phyloP scores from a whole-genome alignment of 352 stramenopile genomes.

The Globisporangium splendens region DNA sequence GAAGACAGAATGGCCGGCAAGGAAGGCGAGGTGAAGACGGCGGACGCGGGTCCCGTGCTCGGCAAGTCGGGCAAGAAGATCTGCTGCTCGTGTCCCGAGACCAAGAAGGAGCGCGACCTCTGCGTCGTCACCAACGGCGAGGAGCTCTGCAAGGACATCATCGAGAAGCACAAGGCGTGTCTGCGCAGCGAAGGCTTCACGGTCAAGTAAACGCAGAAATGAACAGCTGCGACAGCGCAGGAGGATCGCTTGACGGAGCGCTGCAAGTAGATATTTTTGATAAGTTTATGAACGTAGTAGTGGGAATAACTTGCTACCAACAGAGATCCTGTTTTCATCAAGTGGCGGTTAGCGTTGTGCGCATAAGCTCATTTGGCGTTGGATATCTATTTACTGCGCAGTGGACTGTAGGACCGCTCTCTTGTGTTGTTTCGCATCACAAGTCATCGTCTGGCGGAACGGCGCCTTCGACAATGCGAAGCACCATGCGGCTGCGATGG shows the following conservation, averaged over 20 bases:
- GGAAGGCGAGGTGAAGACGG: conserved; percentile 20
- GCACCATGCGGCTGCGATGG: conserved; percentile 78
- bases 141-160: conserved; percentile 92
- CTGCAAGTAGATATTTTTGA: neutral
- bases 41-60: conserved; percentile 40
- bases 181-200: conserved; percentile 95
- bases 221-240: neutral
- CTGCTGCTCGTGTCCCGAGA: conserved; percentile 97
- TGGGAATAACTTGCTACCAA: too few species aligned
- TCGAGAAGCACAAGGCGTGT: conserved; percentile 97
- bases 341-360: too few species aligned
- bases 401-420: conserved; percentile 4
- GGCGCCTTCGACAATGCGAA: conserved; percentile 60
- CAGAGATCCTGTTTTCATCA: too few species aligned
- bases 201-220: conserved; percentile 65
- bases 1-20: conserved; percentile 43
- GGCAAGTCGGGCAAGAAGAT: conserved; percentile 98
- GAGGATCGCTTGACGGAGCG: neutral
- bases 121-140: conserved; percentile 92
- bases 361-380: neutral
- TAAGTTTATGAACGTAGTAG: neutral
- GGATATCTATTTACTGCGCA: neutral
- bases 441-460: conserved; percentile 69
- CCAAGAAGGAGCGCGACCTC: conserved; percentile 91
- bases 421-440: conserved; percentile 12